Evolutionary conservation across 2,329 filamentous ascomycete genomes (phyloP), one percentile per base, ranked within the genome.

Genomic region (Trichoderma atroviride): DNA sequence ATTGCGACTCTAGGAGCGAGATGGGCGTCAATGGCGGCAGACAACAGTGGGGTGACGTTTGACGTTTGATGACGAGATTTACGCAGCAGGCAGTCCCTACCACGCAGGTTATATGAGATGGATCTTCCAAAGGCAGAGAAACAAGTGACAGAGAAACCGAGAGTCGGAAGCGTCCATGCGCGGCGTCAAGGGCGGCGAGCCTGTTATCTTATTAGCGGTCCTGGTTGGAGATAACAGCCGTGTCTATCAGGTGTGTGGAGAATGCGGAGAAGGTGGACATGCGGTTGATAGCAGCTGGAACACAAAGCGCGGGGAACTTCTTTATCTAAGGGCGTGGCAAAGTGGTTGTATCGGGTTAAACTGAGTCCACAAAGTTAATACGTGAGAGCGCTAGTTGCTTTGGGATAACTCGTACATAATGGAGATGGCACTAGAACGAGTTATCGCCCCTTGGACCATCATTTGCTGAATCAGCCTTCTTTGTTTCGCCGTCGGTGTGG

Each of bases 181-280:
- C 61, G 14, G 61, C 61, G 61, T 64, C 7, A 64, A 64, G 24
- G 61, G 61, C 61, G 61, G 50, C 33, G 35, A 50, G 60, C 31
- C 40, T n/a, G 40, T 43, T 55, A 64, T 64, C 61, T 63, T 55
- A 40, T 47, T 64, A 55, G 47, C 5, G 43, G 14, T 24, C 24
- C 7, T 19, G n/a, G 33, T 53, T 33, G n/a, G 33, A 62, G 60
- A 62, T 62, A 62, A 47, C n/a, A n/a, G 29, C 52, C n/a, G 61
- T 22, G 47, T 64, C 50, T 40, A 64, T 64, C 52, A 33, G 47
- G 16, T 55, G 47, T 37, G 1, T 13, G 33, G 6, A 55, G 27
- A 29, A 55, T 33, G 10, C 31, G 61, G 61, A 64, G 61, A 33
- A 50, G 40, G 61, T 64, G 40, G 40, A n/a, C 40, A 50, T 55